Evolutionary conservation across 495 filamentous ascomycete species (phyloP), one percentile per base, ranked within the genome.

Genomic region (Aspergillus heteromorphus): DNA sequence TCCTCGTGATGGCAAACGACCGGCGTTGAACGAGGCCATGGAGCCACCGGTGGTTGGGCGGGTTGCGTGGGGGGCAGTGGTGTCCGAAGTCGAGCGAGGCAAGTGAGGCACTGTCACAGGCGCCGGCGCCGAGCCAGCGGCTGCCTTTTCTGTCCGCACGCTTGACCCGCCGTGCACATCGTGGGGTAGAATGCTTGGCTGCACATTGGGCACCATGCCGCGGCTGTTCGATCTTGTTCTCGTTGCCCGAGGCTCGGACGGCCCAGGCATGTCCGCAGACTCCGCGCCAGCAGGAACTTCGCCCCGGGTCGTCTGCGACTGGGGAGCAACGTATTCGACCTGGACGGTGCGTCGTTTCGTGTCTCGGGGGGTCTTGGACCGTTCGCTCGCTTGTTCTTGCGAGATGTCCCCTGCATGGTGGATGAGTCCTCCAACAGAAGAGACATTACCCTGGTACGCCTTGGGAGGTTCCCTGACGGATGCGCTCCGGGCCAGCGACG

Each of bases 271-370:
- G 41, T 40, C 58, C 7, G 63, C 49, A 11, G 60, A 54, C 9
- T 57, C 56, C 30, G 45, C 48, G 20, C 54, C 42, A 45, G 47
- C 52, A 21, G 68, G 57, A 8, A 70, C 54, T 56, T 89, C 86
- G 45, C 85, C 87, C 61, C 88, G 71, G 2, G 74, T 68, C 4
- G 93, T 97, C 58, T 89, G 84, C 16, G 89, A 93, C 27, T 85
- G 83, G 34, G 93, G 95, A 38, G 90, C 87, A 48, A 99, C 95
- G 74, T 99, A 99, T 73, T 99, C 93, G 11, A 97, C 89, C 70
- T 99, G 93, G 0, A 99, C 91, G 0, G 93, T 99, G 51, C 91
- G 81, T 34, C 93, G 84, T 70, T 97, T 98, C 59, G 87, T 86
- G 63, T 97, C 93, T 18, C 87, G 83, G 3, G 76, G 65, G 1